Evolutionary conservation across 2,329 filamentous ascomycete species (phyloP).

Genomic region (Curvularia lunata): DNA sequence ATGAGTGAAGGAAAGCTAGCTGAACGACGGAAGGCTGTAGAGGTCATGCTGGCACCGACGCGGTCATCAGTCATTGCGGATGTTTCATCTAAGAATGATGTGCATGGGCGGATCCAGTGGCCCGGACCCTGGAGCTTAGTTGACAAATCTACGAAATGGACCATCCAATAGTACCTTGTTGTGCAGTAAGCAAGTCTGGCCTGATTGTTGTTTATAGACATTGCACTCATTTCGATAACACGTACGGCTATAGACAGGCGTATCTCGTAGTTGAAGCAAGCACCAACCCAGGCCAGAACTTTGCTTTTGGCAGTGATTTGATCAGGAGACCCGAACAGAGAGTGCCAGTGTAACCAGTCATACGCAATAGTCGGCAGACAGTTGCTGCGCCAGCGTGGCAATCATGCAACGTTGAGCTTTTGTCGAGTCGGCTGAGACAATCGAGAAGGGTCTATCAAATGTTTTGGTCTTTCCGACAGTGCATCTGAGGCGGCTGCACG

Average conservation of each 20-base stretch:
- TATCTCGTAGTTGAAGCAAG: slow-evolving; percentile 24
- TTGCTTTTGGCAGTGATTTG: slow-evolving; percentile 25
- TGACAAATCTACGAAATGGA: neutral
- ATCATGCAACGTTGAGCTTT: slow-evolving; percentile 25
- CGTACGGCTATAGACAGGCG: slow-evolving; percentile 40
- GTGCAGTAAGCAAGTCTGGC: neutral
- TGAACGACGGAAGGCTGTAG: neutral
- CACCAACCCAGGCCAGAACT: slow-evolving; percentile 36
- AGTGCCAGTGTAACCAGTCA: slow-evolving; percentile 38
- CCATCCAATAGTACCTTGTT: slow-evolving; percentile 1
- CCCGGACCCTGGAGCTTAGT: slow-evolving; percentile 15
- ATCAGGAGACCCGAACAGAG: slow-evolving; percentile 34
- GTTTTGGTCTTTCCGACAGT: slow-evolving; percentile 38
- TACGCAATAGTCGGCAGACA: slow-evolving; percentile 28
- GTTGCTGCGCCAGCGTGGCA: slow-evolving; percentile 23
- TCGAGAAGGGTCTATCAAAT: slow-evolving; percentile 28
- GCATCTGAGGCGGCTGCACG: slow-evolving; percentile 44
- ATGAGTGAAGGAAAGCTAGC: neutral
- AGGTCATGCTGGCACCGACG: slow-evolving; percentile 1
- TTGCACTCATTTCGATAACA: slow-evolving; percentile 28
- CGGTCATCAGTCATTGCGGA: slow-evolving; percentile 13
- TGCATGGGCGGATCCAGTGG: slow-evolving; percentile 23
- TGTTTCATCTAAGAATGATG: slow-evolving; percentile 15
- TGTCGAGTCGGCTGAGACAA: slow-evolving; percentile 43
- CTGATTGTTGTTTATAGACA: slow-evolving; percentile 3